Base-by-base conservation (phyloP, 257 asterid species). In the Fraxinus pennsylvanica region DNA sequence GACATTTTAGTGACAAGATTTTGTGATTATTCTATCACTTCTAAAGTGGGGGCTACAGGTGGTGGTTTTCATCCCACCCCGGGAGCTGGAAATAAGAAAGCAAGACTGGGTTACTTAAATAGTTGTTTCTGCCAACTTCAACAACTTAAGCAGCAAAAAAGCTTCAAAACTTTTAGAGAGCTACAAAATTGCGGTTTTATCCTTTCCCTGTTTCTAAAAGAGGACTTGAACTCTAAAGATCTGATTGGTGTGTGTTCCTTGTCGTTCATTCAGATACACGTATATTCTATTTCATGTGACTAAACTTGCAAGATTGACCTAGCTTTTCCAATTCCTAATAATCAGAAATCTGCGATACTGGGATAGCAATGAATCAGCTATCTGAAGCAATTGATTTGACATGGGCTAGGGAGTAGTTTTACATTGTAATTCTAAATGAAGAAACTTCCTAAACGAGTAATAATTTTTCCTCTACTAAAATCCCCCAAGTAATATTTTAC, bases 381-480 rank as follows among this genome's bases (percentile, higher is more conserved):
- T 33, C 35, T 0, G 27, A 14, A 29, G 70, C 21, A 57, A 12
- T 5, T 13, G 9, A 47, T 52, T 68, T n/a, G 47, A 41, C 10
- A 25, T 32, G n/a, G 45, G 54, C 54, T 45, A 45, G 54, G 52
- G 54, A 45, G 13, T 25, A 9, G 6, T 43, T 14, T 33, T 0
- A 71, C 35, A 54, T 21, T 43, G 59, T 19, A 54, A 33, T 30
- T n/a, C 72, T 27, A 80, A 41, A 75, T 61, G 39, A 35, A 76
- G 33, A 17, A 68, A 68, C 57, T 25, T 66, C n/a, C 33, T 12
- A 45, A 13, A 13, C n/a, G n/a, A 45, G 54, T 3, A 45, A 45
- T 19, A 66, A 68, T 41, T 6, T 67, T 30, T 43, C 21, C 38
- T 41, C 47, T 3, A 21, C 19, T 30, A 33, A 10, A 69, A 32